A percentile compares a stretch with the other conserved stretches of the same genome.
phyloP scores from a whole-genome alignment of 1,284 basidiomycete species.

The Moesziomyces antarcticus region DNA sequence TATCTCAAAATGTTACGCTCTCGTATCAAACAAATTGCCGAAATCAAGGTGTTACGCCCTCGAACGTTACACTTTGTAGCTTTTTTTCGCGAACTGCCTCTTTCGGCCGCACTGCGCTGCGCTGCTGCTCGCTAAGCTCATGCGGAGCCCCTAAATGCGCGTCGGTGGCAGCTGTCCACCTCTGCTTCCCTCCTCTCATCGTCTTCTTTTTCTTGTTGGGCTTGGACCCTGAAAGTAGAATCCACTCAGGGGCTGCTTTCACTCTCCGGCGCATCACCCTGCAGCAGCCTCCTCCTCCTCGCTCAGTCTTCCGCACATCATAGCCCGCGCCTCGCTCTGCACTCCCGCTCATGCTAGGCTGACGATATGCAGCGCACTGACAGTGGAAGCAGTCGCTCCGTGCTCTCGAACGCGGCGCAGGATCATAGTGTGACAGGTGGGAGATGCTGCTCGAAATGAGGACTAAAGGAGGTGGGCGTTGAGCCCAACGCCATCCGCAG shows the following conservation, averaged over 20 bases:
- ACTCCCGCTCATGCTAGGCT: background rate
- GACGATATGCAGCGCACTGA: too few relatives aligned
- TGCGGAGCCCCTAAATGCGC: slow-evolving; percentile 14
- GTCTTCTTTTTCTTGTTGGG: too few relatives aligned
- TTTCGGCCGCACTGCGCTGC: background rate
- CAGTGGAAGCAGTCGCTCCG: too few relatives aligned
- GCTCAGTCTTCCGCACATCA: too few relatives aligned
- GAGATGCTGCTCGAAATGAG: too few relatives aligned
- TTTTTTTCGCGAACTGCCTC: background rate
- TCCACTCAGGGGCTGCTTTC: slow-evolving; percentile 10
- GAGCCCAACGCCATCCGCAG: too few relatives aligned
- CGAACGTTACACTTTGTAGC: background rate
- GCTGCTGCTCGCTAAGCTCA: background rate
- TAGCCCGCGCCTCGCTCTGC: background rate
- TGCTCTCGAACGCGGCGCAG: too few relatives aligned
- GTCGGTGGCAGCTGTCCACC: slow-evolving; percentile 15
- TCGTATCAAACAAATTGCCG: too few relatives aligned
- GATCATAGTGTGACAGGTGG: too few relatives aligned
- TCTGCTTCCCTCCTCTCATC: too few relatives aligned
- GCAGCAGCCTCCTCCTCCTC: background rate
- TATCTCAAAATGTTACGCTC: background rate
- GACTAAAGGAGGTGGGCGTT: too few relatives aligned
- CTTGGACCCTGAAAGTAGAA: slow-evolving; percentile 25
- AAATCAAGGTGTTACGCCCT: too few relatives aligned
- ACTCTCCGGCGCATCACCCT: slow-evolving; percentile 12